These are phyloP conservation scores for Colletotrichum cordylinicola DNA, from an alignment of 2,329 filamentous ascomycete species.

Conservation along the genomic window DNA sequence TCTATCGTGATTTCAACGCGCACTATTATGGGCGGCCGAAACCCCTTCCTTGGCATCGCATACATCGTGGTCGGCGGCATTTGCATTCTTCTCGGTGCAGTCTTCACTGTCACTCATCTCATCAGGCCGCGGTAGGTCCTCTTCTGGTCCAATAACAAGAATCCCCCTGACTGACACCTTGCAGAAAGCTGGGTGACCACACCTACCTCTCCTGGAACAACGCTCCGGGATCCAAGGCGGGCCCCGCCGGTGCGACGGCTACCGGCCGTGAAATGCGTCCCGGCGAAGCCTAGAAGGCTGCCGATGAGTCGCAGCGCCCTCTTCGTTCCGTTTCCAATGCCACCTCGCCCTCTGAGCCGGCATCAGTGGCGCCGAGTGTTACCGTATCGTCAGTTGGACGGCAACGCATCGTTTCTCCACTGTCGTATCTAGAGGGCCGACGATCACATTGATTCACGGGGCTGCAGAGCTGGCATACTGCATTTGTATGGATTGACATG, in stretches of 20 bases:
- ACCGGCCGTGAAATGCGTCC: conserved; percentile 62
- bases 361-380: neutral
- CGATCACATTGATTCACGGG: neutral
- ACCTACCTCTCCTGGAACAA: conserved; percentile 97
- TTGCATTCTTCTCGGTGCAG: conserved; percentile 84
- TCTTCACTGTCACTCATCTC: conserved; percentile 91
- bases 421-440: neutral
- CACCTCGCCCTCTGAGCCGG: neutral
- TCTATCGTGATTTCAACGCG: conserved; percentile 87
- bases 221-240: conserved; percentile 49
- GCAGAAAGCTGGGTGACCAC: conserved; percentile 94
- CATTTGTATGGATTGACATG: conserved; percentile 12
- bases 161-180: neutral
- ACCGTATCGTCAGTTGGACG: conserved; percentile 5
- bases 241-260: conserved; percentile 49
- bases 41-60: conserved; percentile 94
- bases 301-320: conserved; percentile 26
- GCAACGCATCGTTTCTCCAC: neutral
- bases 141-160: neutral
- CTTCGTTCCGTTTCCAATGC: conserved; percentile 6
- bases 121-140: conserved; percentile 78
- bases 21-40: conserved; percentile 93
- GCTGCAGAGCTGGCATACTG: neutral
- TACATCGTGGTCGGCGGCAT: conserved; percentile 94
- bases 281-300: conserved; percentile 45